Base-by-base conservation (phyloP, 768 basidiomycete genomes). In the Phylloporus rhodoxanthus region DNA sequence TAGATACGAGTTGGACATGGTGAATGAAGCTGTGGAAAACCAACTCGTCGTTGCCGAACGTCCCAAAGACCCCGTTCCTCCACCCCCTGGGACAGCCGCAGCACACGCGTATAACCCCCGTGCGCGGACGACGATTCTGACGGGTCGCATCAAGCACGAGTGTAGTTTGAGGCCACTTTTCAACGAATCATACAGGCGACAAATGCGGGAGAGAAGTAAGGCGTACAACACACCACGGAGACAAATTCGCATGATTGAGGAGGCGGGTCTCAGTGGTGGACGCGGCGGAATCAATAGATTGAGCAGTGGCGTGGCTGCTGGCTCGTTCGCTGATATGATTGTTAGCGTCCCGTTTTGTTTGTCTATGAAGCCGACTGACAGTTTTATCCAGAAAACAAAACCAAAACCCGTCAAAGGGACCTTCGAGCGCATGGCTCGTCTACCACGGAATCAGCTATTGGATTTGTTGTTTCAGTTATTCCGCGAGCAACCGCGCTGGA, bases 381-480 rank as follows among this genome's bases (percentile, higher is more conserved):
- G 30, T 45, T 41, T 34, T 37, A 20, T 36, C 54, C 28, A 66
- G 85, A 80, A 79, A 76, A 73, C 80, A 14, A 88, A 84, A 68
- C 77, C 71, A 33, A 88, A 85, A 64, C 75, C 72, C 2, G 66
- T 74, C 15, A 87, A 88, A 57, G 85, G 85, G 25, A 72, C 78
- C 13, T 87, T 87, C 70, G 90, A 93, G 68, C 86, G 88, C 57
- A 87, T 89, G 80, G 85, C 87, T n/a, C 88, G 93, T 64, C 84
- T 96, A 70, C 90, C 91, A 6, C 77, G 85, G 47, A 87, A 91
- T 69, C 87, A 94, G 62, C 78, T 96, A 8, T 75, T 91, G 66
- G 91, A 96, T 65, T 70, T 85, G 47, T 75, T 96, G 36, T 94
- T 94, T 69, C 57, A 69, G 2, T 73, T 84, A 6, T 97, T 94